Percentiles rank a stretch among this genome's conserved stretches.
phyloP scores from a whole-genome alignment of 176 grass and related monocot genomes.

The Areca catechu region DNA sequence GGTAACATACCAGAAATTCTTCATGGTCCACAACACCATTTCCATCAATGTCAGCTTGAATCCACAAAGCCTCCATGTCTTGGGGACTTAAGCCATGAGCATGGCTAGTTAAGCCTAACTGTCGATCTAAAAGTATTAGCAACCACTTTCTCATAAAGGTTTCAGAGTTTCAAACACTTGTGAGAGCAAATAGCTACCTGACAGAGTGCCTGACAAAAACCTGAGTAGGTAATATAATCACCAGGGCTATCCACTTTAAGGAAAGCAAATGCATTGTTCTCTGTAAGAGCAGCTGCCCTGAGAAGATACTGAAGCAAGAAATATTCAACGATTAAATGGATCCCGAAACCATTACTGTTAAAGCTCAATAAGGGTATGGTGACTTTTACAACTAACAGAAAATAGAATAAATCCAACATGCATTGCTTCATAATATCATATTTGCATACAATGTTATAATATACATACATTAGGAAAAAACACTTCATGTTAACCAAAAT shows the following conservation, averaged over 20 bases:
- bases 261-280: constrained; percentile 81
- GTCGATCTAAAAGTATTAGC: constrained; percentile 14
- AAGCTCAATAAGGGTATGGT: too few species aligned
- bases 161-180: constrained; percentile 1
- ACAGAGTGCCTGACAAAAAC: constrained; percentile 64
- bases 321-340: neutral
- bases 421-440: too few species aligned
- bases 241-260: constrained; percentile 60
- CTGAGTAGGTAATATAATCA: constrained; percentile 67
- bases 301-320: constrained; percentile 53
- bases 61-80: constrained; percentile 65
- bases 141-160: neutral
- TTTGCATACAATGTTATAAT: too few species aligned
- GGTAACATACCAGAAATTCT: constrained; percentile 62
- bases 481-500: too few species aligned
- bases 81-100: constrained; percentile 48
- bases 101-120: constrained; percentile 57
- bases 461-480: too few species aligned
- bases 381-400: too few species aligned
- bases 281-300: constrained; percentile 43
- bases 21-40: constrained; percentile 54
- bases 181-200: constrained; percentile 39
- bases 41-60: constrained; percentile 45
- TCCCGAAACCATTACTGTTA: too few species aligned
- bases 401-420: too few species aligned